phyloP scores from a whole-genome alignment of 768 basidiomycete species.

The Suillus sp. region DNA sequence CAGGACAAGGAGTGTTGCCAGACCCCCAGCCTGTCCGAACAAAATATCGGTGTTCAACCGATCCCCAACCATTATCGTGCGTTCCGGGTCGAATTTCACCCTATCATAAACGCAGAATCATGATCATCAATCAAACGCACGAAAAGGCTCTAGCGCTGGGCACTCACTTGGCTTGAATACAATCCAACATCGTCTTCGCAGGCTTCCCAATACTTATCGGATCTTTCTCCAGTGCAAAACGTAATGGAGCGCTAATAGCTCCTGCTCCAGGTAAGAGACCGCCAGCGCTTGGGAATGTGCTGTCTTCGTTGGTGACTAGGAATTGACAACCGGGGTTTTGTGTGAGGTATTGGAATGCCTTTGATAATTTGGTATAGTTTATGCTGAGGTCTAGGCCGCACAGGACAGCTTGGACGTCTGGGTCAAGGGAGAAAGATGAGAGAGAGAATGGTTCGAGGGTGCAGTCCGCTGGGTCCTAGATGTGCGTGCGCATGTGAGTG shows the following conservation, averaged over 20 bases:
- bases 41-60: slow-evolving; percentile 94
- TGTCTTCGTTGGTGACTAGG: slow-evolving; percentile 90
- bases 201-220: slow-evolving; percentile 91
- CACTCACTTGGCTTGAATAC: slow-evolving; percentile 70
- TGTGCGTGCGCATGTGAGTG: not conserved
- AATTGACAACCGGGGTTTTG: slow-evolving; percentile 81
- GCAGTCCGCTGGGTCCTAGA: slow-evolving; percentile 84
- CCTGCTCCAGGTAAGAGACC: slow-evolving; percentile 85
- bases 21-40: slow-evolving; percentile 86
- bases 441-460: slow-evolving; percentile 69
- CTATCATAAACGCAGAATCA: slow-evolving; percentile 41
- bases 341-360: slow-evolving; percentile 87
- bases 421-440: slow-evolving; percentile 72
- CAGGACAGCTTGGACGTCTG: slow-evolving; percentile 87
- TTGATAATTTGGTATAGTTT: slow-evolving; percentile 93
- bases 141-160: no score
- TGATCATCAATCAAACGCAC: not conserved
- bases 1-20: slow-evolving; percentile 86
- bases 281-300: slow-evolving; percentile 80
- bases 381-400: slow-evolving; percentile 86
- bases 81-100: slow-evolving; percentile 80
- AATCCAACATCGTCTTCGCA: slow-evolving; percentile 88
- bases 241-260: slow-evolving; percentile 78
- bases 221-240: slow-evolving; percentile 65
- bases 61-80: slow-evolving; percentile 96